Conservation (phyloP, 176 grass and related monocot species). For the Melocanna baccifera region DNA sequence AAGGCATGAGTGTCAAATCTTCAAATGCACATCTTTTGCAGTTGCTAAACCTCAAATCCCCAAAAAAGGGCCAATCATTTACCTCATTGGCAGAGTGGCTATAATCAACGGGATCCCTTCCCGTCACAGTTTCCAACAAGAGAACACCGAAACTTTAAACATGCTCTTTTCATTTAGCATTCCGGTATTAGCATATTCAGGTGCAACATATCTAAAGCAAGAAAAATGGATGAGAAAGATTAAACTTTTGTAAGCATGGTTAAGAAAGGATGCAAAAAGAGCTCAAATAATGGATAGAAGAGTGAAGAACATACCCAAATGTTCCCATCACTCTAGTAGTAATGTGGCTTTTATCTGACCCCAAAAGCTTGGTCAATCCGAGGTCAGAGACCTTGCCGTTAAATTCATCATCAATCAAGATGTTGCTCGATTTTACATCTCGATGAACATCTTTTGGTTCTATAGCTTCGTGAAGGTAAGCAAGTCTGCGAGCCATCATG, state of each 20-base stretch:
- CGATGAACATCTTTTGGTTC: slow-evolving; percentile 98
- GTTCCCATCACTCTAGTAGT: slow-evolving; percentile 99
- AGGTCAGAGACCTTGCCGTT: slow-evolving; percentile 96
- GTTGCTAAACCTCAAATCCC: too few species aligned
- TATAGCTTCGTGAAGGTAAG: slow-evolving; percentile 99
- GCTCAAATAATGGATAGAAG: not conserved
- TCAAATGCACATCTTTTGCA: too few species aligned
- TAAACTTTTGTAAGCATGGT: not conserved
- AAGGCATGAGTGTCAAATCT: too few species aligned
- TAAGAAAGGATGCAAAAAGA: slow-evolving; percentile 4
- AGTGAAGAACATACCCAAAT: slow-evolving; percentile 58
- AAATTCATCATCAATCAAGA: slow-evolving; percentile 95
- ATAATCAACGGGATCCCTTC: slow-evolving; percentile 92
- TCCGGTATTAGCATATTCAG: slow-evolving; percentile 96
- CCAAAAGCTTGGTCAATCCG: slow-evolving; percentile 93
- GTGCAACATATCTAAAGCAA: slow-evolving; percentile 84
- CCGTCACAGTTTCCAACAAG: slow-evolving; percentile 86
- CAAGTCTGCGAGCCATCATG: slow-evolving; percentile 61
- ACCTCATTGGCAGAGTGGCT: slow-evolving; percentile 79
- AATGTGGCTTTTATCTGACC: slow-evolving; percentile 90
- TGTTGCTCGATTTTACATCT: slow-evolving; percentile 99
- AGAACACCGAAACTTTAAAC: slow-evolving; percentile 97
- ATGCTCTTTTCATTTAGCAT: slow-evolving; percentile 98
- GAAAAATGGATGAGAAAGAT: slow-evolving; percentile 19
- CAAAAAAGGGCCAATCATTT: not conserved